Percentiles rank a stretch among this genome's conserved stretches.
Evolutionary conservation across 257 asterid species (phyloP).

Genomic region (Agastache rugosa): DNA sequence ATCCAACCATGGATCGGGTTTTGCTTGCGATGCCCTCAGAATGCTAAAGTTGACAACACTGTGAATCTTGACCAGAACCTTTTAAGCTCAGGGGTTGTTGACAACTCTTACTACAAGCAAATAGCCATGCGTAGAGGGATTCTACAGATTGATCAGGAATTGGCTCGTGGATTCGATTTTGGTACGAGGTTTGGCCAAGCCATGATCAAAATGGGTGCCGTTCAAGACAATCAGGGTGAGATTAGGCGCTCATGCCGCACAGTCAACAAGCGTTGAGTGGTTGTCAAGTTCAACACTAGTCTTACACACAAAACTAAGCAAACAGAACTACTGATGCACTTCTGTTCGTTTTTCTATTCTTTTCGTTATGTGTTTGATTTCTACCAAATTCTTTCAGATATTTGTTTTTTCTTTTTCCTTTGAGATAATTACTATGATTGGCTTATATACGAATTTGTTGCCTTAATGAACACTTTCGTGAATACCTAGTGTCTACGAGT

Average conservation of each 20-base stretch:
- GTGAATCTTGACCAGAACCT: constrained; percentile 62
- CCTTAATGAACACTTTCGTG: too few species aligned
- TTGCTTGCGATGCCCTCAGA: constrained; percentile 53
- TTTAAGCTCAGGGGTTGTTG: constrained; percentile 44
- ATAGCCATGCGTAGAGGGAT: constrained; percentile 51
- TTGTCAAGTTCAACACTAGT: neutral
- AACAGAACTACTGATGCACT: too few species aligned
- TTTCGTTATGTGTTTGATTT: neutral
- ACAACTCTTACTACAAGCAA: constrained; percentile 58
- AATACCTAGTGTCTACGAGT: too few species aligned
- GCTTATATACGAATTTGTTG: neutral
- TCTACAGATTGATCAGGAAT: constrained; percentile 61
- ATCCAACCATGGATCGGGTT: constrained; percentile 53
- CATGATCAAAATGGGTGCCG: constrained; percentile 61
- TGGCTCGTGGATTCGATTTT: constrained; percentile 52
- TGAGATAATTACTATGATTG: neutral
- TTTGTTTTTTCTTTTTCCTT: neutral
- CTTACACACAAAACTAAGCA: neutral
- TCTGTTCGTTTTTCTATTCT: neutral
- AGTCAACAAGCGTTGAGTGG: neutral
- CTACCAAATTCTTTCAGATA: constrained; percentile 6
- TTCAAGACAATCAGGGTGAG: constrained; percentile 52
- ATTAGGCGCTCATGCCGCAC: constrained; percentile 51
- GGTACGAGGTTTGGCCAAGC: constrained; percentile 53
- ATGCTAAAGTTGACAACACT: constrained; percentile 31